Evolutionary conservation across 2,329 filamentous ascomycete species (phyloP), one percentile per base, ranked within the genome.

Genomic region (Myotisia sp.): DNA sequence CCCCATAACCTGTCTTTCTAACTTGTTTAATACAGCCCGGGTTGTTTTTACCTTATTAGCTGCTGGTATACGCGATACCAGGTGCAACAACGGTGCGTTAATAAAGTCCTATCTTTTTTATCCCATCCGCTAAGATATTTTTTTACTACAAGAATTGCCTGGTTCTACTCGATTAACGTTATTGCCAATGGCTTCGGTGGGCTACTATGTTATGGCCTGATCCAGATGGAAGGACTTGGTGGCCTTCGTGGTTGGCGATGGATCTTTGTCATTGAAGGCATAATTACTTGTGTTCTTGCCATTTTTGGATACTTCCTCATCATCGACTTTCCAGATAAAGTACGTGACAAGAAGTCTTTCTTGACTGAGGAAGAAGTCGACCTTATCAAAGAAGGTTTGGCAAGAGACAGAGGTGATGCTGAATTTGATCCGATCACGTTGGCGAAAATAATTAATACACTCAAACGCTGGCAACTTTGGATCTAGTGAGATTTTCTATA

Each of bases 1-100:
- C n/a, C n/a, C n/a, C n/a, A n/a, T n/a, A n/a, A n/a, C n/a, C n/a
- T n/a, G n/a, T n/a, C n/a, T n/a, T n/a, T n/a, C n/a, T n/a, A n/a
- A n/a, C n/a, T n/a, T n/a, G n/a, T n/a, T n/a, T n/a, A n/a, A n/a
- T 38, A 16, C n/a, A 38, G 29, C 53, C 74, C 74, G 0, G 68
- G 68, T 39, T 74, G 69, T 37, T 72, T 76, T 1, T 80, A 79
- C 46, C 56, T 80, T 3, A 65, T 81, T 19, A 74, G 68, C 45
- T 79, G 73, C 10, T 83, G 76, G 76, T 81, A 79, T 47, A 22
- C 35, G 10, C 23, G 35, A 34, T 46, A 47, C 42, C 53, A 58
- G 23, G 43, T 58, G 45, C 47, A 59, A 27, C 50, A 52, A 45
- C 49, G 58, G 29, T 58, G 55, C 42, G 41, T 36, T 26, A 17